Percentiles rank a stretch among this genome's conserved stretches.
Conservation (phyloP, 495 filamentous ascomycete species). For the Aspergillus nidulans region DNA sequence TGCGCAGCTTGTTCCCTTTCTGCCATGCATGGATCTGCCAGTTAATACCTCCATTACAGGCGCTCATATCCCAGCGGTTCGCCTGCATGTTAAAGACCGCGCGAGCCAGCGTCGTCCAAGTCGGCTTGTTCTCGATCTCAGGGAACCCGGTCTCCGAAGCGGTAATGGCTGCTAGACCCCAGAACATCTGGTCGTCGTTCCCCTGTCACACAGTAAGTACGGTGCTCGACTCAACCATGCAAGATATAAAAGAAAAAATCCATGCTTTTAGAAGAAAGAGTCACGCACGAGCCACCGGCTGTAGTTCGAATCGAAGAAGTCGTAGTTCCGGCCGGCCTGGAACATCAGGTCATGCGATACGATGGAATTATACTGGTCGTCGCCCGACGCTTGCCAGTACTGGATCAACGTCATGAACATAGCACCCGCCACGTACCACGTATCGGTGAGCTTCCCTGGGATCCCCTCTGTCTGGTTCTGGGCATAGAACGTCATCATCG, state of each 20-base stretch:
- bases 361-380: constrained; percentile 39
- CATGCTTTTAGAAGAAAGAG: too few species aligned
- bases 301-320: constrained; percentile 36
- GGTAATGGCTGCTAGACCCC: constrained; percentile 48
- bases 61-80: constrained; percentile 38
- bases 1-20: constrained; percentile 56
- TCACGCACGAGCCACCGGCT: constrained; percentile 29
- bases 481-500: constrained; percentile 49
- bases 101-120: constrained; percentile 67
- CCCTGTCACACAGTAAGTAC: too few species aligned
- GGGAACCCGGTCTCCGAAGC: constrained; percentile 45
- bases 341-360: constrained; percentile 40
- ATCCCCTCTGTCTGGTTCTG: constrained; percentile 33
- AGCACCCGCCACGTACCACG: constrained; percentile 46
- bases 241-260: too few species aligned
- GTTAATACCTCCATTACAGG: constrained; percentile 43
- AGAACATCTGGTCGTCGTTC: constrained; percentile 52
- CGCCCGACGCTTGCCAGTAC: constrained; percentile 49
- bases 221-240: too few species aligned
- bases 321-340: constrained; percentile 39
- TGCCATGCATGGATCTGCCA: constrained; percentile 50
- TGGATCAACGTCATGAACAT: constrained; percentile 46
- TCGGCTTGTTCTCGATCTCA: constrained; percentile 44
- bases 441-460: constrained; percentile 36
- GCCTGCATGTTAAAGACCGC: constrained; percentile 66